phyloP scores from a whole-genome alignment of 2,329 filamentous ascomycete genomes.

The Rhexocercosporidium sp. region DNA sequence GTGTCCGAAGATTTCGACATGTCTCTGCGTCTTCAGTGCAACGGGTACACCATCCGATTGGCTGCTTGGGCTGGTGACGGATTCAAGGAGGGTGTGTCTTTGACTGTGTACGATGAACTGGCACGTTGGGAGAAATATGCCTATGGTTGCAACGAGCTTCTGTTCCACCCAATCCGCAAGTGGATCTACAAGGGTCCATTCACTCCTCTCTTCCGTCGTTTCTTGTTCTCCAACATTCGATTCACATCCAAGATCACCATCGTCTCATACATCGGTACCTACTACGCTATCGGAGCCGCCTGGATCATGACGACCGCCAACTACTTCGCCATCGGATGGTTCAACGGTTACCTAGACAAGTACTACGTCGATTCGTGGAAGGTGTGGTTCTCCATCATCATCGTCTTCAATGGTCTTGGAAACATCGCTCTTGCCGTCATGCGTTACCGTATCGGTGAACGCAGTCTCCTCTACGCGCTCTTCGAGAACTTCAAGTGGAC shows the following conservation, averaged over 20 bases:
- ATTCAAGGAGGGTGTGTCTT: constrained; percentile 82
- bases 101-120: constrained; percentile 85
- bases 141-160: constrained; percentile 81
- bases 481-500: constrained; percentile 77
- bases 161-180: constrained; percentile 77
- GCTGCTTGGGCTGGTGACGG: constrained; percentile 76
- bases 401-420: constrained; percentile 77
- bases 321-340: constrained; percentile 79
- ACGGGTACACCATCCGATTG: constrained; percentile 74
- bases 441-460: constrained; percentile 73
- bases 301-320: constrained; percentile 77
- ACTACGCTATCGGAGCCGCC: constrained; percentile 78
- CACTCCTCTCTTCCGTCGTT: constrained; percentile 77
- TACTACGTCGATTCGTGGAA: constrained; percentile 82
- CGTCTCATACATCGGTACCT: constrained; percentile 78
- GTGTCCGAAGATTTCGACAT: constrained; percentile 85
- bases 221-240: constrained; percentile 75
- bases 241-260: constrained; percentile 79
- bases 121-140: constrained; percentile 89
- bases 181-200: constrained; percentile 79
- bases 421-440: constrained; percentile 75
- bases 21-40: constrained; percentile 76
- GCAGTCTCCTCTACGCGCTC: constrained; percentile 59
- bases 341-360: constrained; percentile 77
- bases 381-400: constrained; percentile 80